Percentiles rank a stretch among this genome's conserved stretches.
Conservation (phyloP, 805 yeast genomes). For the Zygosaccharomyces bailii region DNA sequence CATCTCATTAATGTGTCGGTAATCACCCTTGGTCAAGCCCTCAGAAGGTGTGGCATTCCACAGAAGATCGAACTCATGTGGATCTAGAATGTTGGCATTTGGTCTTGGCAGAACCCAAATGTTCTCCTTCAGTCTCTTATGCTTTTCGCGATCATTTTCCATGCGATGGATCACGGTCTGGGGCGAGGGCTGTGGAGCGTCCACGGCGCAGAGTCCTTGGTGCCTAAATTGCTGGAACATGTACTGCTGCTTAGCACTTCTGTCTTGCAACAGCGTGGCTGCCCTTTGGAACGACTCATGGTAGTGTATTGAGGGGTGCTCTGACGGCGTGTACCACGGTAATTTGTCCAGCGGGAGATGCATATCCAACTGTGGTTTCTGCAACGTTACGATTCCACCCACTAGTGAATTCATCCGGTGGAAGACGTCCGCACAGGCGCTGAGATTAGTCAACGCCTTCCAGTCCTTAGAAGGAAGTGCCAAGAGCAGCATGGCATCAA, state of each 20-base stretch:
- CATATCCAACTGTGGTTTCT: slow-evolving; percentile 1
- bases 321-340: slow-evolving; percentile 10
- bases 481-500: slow-evolving; percentile 22
- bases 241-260: slow-evolving; percentile 15
- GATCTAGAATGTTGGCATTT: slow-evolving; percentile 34
- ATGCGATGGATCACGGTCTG: slow-evolving; percentile 70
- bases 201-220: slow-evolving; percentile 11
- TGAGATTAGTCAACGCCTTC: slow-evolving; percentile 21
- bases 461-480: slow-evolving; percentile 23
- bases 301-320: slow-evolving; percentile 3
- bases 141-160: slow-evolving; percentile 91
- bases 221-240: slow-evolving; percentile 10
- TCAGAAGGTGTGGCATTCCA: slow-evolving; percentile 37
- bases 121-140: slow-evolving; percentile 77
- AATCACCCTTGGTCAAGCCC: slow-evolving; percentile 45
- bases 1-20: slow-evolving; percentile 50
- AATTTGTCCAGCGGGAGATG: slow-evolving; percentile 9
- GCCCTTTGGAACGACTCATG: slow-evolving; percentile 14
- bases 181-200: slow-evolving; percentile 19
- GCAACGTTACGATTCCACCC: slow-evolving; percentile 9
- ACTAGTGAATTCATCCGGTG: slow-evolving; percentile 14
- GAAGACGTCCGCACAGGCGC: slow-evolving; percentile 20
- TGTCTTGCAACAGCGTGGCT: slow-evolving; percentile 10
- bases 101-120: slow-evolving; percentile 64
- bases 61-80: slow-evolving; percentile 48